These are phyloP conservation scores for Phytophthora meadii DNA, from an alignment of 352 stramenopile genomes.

Conservation along the genomic window DNA sequence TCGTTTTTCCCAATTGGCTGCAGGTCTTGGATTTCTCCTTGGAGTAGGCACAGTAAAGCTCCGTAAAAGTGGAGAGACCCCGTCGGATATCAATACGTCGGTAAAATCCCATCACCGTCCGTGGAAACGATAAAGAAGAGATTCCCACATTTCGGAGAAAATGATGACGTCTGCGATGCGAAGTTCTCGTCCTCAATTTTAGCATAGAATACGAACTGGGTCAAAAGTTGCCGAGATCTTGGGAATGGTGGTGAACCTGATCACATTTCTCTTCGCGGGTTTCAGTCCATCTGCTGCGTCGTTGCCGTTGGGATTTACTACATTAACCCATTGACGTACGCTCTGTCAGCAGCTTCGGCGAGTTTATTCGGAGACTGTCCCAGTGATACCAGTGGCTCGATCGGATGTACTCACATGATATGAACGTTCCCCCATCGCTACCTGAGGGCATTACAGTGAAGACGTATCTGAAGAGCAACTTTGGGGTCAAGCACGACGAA, in stretches of 20 bases:
- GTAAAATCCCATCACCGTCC: too few relatives aligned
- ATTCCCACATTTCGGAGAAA: too few relatives aligned
- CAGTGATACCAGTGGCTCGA: not conserved
- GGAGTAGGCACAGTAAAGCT: too few relatives aligned
- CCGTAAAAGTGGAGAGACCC: too few relatives aligned
- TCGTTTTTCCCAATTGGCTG: too few relatives aligned
- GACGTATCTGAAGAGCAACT: slow-evolving; percentile 21
- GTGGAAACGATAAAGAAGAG: too few relatives aligned
- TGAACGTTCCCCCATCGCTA: slow-evolving; percentile 5
- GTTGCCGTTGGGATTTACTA: slow-evolving; percentile 16
- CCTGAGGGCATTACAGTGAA: slow-evolving; percentile 13
- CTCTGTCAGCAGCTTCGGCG: slow-evolving; percentile 34
- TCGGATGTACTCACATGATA: slow-evolving; percentile 17
- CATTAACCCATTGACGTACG: slow-evolving; percentile 44
- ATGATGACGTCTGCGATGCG: too few relatives aligned
- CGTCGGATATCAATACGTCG: too few relatives aligned
- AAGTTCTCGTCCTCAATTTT: too few relatives aligned
- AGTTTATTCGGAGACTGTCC: slow-evolving; percentile 42
- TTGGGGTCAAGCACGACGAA: slow-evolving; percentile 13
- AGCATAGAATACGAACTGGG: too few relatives aligned
- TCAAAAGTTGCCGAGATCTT: slow-evolving; percentile 37
- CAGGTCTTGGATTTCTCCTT: too few relatives aligned
- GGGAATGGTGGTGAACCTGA: slow-evolving; percentile 38
- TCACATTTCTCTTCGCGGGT: slow-evolving; percentile 42
- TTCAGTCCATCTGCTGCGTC: slow-evolving; percentile 44